A percentile compares a stretch with the other conserved stretches of the same genome.
These are phyloP conservation scores for Naganishia cerealis DNA, from an alignment of 1,284 basidiomycete genomes.

Conservation along the genomic window DNA sequence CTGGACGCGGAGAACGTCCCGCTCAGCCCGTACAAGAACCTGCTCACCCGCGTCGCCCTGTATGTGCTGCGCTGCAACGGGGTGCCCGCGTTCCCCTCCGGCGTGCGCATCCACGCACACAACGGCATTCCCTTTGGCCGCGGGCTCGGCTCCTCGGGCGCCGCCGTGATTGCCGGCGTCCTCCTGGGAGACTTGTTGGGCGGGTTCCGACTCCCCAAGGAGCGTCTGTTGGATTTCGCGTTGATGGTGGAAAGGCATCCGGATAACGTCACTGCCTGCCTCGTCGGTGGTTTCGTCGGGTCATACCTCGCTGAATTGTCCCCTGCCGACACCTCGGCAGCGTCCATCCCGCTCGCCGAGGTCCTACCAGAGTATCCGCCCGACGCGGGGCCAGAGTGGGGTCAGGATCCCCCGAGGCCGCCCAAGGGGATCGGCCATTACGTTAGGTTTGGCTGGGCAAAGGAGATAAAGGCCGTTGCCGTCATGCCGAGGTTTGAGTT, in stretches of 20 bases:
- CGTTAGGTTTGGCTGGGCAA: slow-evolving; percentile 84
- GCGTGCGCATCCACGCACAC: slow-evolving; percentile 70
- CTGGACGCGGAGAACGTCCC: slow-evolving; percentile 89
- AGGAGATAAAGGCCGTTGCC: slow-evolving; percentile 85
- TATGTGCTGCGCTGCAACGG: slow-evolving; percentile 89
- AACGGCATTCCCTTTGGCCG: slow-evolving; percentile 98
- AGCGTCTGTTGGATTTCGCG: slow-evolving; percentile 87
- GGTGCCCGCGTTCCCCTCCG: slow-evolving; percentile 71
- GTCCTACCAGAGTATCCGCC: slow-evolving; percentile 94
- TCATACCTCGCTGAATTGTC: slow-evolving; percentile 86
- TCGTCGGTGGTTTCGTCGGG: slow-evolving; percentile 97
- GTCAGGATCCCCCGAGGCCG: slow-evolving; percentile 78
- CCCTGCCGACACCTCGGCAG: slow-evolving; percentile 69
- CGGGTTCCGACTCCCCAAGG: slow-evolving; percentile 65
- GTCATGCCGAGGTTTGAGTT: slow-evolving; percentile 96
- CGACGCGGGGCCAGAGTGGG: slow-evolving; percentile 89
- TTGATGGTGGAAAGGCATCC: slow-evolving; percentile 99
- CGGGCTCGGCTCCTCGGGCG: slow-evolving; percentile 93
- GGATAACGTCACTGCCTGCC: slow-evolving; percentile 96
- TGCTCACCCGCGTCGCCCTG: slow-evolving; percentile 94
- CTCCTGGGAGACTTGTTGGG: slow-evolving; percentile 84
- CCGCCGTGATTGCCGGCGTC: slow-evolving; percentile 95
- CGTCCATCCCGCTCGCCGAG: slow-evolving; percentile 89
- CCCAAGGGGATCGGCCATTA: slow-evolving; percentile 92
- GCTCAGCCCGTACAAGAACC: slow-evolving; percentile 92